Base-by-base conservation (phyloP, 108 stramenopile genomes). In the Skeletonema grethae region DNA sequence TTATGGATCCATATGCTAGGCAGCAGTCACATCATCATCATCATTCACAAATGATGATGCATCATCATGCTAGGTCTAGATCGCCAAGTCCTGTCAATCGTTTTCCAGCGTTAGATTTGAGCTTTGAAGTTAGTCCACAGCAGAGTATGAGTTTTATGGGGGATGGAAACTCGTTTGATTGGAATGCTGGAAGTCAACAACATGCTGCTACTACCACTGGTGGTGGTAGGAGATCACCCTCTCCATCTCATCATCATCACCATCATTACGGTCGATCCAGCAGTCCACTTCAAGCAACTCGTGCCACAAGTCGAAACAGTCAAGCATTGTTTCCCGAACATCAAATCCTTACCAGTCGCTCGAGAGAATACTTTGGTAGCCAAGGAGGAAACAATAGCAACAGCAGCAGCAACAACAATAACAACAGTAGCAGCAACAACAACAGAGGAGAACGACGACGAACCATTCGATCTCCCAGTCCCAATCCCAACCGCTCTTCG, bases 311-410 rank as follows among this genome's bases (percentile, higher is more conserved):
- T 36, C 35, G 59, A 48, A 72, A 56, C 41, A 43, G 65, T 30
- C 38, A 76, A 34, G 67, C 75, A 5, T 61, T 76, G 18, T 76
- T 67, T 34, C 50, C 68, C 25, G 75, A 76, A 63, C 75, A 76
- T 69, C 75, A 76, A 7, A 57, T 76, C 13, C 41, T 76, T 15
- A 24, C 50, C 56, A 63, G 61, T 18, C 62, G 55, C n/a, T 67
- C 75, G 0, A 57, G 57, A 35, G 68, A 76, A 34, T 32, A 75
- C 16, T 53, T 53, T 53, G 50, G 50, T 53, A 53, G 25, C 35
- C 28, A 35, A 39, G 32, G 48, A 57, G 41, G 12, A 57, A 15
- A 15, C 32, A 41, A 8, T 15, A 57, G 7, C 39, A 35, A 22
- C 29, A 32, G 34, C 32, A n/a, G 18, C 10, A 34, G 16, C 25